Conservation (phyloP, 164 flowering plant species). For the Aristolochia californica region DNA sequence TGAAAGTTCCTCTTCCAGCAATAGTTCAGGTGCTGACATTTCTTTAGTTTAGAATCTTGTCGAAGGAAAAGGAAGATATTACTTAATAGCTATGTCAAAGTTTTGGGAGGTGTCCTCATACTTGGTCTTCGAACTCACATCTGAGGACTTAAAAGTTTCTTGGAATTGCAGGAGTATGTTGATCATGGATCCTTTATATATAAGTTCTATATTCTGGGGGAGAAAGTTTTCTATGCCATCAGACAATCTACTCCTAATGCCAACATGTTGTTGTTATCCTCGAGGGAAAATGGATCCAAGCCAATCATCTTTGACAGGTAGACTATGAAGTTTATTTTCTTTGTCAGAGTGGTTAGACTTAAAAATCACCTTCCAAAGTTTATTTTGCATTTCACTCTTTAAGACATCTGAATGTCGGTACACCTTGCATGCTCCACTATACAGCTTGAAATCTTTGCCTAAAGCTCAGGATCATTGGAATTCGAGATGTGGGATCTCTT, state of each 20-base stretch:
- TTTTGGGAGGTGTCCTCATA: too few relatives aligned
- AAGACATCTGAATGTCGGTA: too few relatives aligned
- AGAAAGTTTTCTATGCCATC: conserved; percentile 56
- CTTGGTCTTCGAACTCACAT: too few relatives aligned
- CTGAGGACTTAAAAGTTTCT: not conserved
- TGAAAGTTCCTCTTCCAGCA: conserved; percentile 87
- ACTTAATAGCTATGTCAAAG: too few relatives aligned
- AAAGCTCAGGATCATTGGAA: conserved; percentile 24
- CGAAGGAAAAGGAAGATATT: too few relatives aligned
- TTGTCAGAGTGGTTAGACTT: not conserved
- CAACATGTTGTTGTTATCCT: conserved; percentile 36
- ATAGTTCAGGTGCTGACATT: conserved; percentile 56
- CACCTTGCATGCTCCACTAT: conserved; percentile 4
- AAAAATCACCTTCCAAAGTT: not conserved
- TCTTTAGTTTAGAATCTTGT: too few relatives aligned
- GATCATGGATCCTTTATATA: conserved; percentile 69
- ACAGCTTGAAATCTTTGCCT: conserved; percentile 87
- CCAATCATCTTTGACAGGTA: conserved; percentile 86
- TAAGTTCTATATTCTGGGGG: conserved; percentile 86
- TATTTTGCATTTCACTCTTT: not conserved
- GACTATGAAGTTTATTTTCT: not conserved
- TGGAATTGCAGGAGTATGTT: conserved; percentile 74
- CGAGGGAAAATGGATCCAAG: conserved; percentile 32
- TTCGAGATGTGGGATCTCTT: conserved; percentile 7
- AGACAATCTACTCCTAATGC: conserved; percentile 77